Evolutionary conservation across 2,329 filamentous ascomycete genomes (phyloP).

Genomic region (Dactylellina leptospora): DNA sequence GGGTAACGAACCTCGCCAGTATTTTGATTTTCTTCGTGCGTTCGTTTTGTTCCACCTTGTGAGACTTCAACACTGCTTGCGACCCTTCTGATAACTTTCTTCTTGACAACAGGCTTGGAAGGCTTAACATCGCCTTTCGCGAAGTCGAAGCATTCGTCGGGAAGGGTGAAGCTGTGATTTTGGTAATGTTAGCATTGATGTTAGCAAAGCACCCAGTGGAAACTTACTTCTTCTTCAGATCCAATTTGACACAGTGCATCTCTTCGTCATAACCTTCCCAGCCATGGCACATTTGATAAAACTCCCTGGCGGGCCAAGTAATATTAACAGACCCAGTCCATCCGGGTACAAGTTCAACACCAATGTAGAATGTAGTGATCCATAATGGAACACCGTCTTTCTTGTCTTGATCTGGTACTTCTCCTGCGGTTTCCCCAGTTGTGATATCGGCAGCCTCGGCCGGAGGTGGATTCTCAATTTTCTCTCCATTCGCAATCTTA

Average conservation of each 20-base stretch:
- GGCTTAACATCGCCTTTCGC: slow-evolving; percentile 77
- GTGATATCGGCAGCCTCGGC: slow-evolving; percentile 56
- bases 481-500: slow-evolving; percentile 70
- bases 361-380: slow-evolving; percentile 94
- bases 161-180: slow-evolving; percentile 76
- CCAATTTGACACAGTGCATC: slow-evolving; percentile 80
- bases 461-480: slow-evolving; percentile 64
- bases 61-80: slow-evolving; percentile 41
- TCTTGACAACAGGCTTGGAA: slow-evolving; percentile 67
- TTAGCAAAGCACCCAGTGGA: background rate
- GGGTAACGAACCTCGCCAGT: slow-evolving; percentile 40
- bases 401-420: slow-evolving; percentile 58
- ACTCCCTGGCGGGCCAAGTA: slow-evolving; percentile 81
- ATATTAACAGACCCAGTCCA: slow-evolving; percentile 64
- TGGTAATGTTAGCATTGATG: slow-evolving; percentile 11
- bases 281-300: slow-evolving; percentile 80
- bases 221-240: slow-evolving; percentile 84
- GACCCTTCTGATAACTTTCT: slow-evolving; percentile 61
- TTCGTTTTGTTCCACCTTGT: slow-evolving; percentile 49
- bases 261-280: slow-evolving; percentile 79
- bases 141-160: slow-evolving; percentile 80
- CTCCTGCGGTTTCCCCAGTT: slow-evolving; percentile 54
- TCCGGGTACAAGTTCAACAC: slow-evolving; percentile 78
- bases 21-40: slow-evolving; percentile 42
- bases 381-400: slow-evolving; percentile 68